Percentiles rank a stretch among this genome's conserved stretches.
Evolutionary conservation across 257 asterid species (phyloP).

Genomic region (Mitragyna speciosa): DNA sequence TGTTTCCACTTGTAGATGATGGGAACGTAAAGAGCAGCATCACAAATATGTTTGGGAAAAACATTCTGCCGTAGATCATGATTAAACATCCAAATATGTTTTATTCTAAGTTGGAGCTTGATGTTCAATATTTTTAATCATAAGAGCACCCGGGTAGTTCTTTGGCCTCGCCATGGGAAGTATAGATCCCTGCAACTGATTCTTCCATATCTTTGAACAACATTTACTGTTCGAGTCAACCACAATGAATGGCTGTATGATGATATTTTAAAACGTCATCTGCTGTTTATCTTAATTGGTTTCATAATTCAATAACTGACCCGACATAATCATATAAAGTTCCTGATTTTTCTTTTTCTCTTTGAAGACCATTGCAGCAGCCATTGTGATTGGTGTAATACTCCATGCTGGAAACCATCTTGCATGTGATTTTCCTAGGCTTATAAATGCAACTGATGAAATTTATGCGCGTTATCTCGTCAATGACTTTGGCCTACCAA

Average conservation of each 20-base stretch:
- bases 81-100: neutral
- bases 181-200: neutral
- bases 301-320: neutral
- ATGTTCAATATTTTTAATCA: neutral
- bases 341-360: conserved; percentile 1
- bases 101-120: neutral
- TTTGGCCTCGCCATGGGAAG: neutral
- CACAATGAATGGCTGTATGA: neutral
- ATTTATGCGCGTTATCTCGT: conserved; percentile 37
- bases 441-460: conserved; percentile 40
- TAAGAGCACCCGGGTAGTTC: neutral
- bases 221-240: neutral
- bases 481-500: conserved; percentile 52
- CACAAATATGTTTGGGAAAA: neutral
- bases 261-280: neutral
- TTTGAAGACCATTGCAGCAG: conserved; percentile 85
- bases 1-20: neutral
- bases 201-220: neutral
- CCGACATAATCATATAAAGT: neutral
- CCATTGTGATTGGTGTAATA: conserved; percentile 74
- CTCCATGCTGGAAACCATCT: conserved; percentile 98
- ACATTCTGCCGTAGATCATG: neutral
- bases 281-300: neutral
- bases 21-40: neutral
- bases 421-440: conserved; percentile 93